phyloP scores from a whole-genome alignment of 1,284 basidiomycete species.

The Trametes sp. region DNA sequence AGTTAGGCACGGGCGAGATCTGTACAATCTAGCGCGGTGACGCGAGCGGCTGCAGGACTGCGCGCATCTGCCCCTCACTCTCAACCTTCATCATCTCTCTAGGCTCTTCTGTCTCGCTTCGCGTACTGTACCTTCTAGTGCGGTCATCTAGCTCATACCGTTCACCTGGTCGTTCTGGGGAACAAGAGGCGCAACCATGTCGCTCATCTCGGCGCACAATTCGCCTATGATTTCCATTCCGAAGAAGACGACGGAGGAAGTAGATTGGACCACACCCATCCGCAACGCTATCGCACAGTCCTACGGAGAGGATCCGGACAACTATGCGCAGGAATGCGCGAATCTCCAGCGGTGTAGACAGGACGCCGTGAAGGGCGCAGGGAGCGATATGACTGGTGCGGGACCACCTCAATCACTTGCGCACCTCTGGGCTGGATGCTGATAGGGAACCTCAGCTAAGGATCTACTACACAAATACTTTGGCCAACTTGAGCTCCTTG shows the following conservation, averaged over 20 bases:
- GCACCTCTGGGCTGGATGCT: background rate
- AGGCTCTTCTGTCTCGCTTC: background rate
- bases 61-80: conserved; percentile 5
- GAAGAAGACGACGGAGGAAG: conserved; percentile 81
- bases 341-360: conserved; percentile 90
- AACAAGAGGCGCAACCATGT: conserved; percentile 19
- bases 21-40: conserved; percentile 23
- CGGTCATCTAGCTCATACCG: background rate
- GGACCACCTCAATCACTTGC: conserved; percentile 10
- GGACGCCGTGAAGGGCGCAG: conserved; percentile 94
- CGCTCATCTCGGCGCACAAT: conserved; percentile 66
- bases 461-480: conserved; percentile 99
- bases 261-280: conserved; percentile 93
- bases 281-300: conserved; percentile 88
- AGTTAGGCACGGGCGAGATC: background rate
- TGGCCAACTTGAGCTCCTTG: conserved; percentile 97
- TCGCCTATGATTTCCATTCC: conserved; percentile 86
- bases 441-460: conserved; percentile 59
- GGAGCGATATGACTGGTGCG: conserved; percentile 90
- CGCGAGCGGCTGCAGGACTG: conserved; percentile 17
- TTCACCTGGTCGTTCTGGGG: no score
- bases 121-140: background rate
- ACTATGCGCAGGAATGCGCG: conserved; percentile 85
- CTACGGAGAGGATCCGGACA: conserved; percentile 93
- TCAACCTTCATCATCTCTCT: background rate